A percentile compares a stretch with the other conserved stretches of the same genome.
These are phyloP conservation scores for Jackrogersella minutella DNA, from an alignment of 495 filamentous ascomycete genomes.

Conservation along the genomic window DNA sequence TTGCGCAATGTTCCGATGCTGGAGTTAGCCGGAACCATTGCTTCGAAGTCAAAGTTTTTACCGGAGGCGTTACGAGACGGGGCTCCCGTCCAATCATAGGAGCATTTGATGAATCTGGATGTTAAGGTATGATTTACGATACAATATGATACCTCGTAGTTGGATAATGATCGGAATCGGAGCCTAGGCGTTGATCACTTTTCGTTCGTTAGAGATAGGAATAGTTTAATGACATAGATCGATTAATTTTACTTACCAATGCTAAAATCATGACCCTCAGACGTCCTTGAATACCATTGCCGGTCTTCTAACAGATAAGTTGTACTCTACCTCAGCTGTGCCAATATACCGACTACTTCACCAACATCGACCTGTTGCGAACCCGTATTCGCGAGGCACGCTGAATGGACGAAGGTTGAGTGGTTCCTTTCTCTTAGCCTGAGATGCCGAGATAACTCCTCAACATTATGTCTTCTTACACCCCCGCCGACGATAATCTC, in stretches of 20 bases:
- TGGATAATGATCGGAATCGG: not conserved
- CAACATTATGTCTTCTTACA: slow-evolving; percentile 46
- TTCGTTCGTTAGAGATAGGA: not conserved
- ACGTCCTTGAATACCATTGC: not conserved
- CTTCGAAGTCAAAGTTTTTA: slow-evolving; percentile 42
- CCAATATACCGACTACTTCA: slow-evolving; percentile 40
- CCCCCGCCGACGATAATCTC: slow-evolving; percentile 56
- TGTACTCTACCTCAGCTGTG: slow-evolving; percentile 4
- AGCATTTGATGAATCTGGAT: not conserved
- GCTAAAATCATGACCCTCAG: not conserved
- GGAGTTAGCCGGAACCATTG: slow-evolving; percentile 39
- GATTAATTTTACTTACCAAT: not conserved
- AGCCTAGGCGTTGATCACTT: not conserved
- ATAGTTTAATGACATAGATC: not conserved
- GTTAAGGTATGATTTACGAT: not conserved
- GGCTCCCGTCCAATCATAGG: not conserved
- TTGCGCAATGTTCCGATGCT: slow-evolving; percentile 51
- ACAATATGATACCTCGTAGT: not conserved
- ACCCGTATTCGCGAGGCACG: slow-evolving; percentile 31
- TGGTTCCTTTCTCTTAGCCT: slow-evolving; percentile 14
- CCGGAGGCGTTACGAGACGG: slow-evolving; percentile 16
- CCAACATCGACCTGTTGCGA: slow-evolving; percentile 25
- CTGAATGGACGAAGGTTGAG: slow-evolving; percentile 47
- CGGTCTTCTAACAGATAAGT: not conserved
- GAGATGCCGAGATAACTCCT: slow-evolving; percentile 23